A percentile compares a stretch with the other conserved stretches of the same genome.
phyloP scores from a whole-genome alignment of 257 asterid species.

The Solanum tacnaense region DNA sequence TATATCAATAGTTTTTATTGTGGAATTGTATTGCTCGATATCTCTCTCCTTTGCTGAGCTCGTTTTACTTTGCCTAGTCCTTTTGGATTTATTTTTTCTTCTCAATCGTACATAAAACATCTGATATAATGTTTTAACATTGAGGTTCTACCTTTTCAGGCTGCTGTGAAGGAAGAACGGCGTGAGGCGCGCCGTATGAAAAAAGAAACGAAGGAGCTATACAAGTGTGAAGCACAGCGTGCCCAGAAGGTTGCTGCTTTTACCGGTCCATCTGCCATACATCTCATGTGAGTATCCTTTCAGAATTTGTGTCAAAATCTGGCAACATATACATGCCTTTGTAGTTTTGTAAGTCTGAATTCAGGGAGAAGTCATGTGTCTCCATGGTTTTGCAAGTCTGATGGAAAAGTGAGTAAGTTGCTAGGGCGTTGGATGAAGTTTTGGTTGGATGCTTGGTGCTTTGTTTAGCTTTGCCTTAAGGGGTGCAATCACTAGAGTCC shows the following conservation, averaged over 20 bases:
- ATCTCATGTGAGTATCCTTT: conserved; percentile 52
- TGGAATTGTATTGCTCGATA: neutral
- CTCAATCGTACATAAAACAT: neutral
- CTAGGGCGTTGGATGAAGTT: neutral
- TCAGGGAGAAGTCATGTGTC: neutral
- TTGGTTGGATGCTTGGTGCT: neutral
- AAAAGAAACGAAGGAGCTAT: conserved; percentile 64
- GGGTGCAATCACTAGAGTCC: neutral
- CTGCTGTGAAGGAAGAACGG: conserved; percentile 75
- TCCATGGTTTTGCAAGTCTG: neutral
- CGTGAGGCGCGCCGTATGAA: conserved; percentile 82
- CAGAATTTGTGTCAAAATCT: neutral
- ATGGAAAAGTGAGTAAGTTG: neutral
- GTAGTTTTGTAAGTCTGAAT: neutral
- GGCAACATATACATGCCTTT: neutral
- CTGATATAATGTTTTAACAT: neutral
- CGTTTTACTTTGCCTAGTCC: neutral
- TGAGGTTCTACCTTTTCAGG: conserved; percentile 33
- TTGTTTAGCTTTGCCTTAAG: neutral
- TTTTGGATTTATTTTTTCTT: neutral
- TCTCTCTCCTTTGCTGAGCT: neutral
- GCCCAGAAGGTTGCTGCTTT: conserved; percentile 94
- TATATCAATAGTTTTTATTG: neutral
- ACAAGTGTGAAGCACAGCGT: conserved; percentile 60
- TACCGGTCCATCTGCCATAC: conserved; percentile 82